phyloP scores from a whole-genome alignment of 2,329 filamentous ascomycete genomes.

The Cladosporium sp. region DNA sequence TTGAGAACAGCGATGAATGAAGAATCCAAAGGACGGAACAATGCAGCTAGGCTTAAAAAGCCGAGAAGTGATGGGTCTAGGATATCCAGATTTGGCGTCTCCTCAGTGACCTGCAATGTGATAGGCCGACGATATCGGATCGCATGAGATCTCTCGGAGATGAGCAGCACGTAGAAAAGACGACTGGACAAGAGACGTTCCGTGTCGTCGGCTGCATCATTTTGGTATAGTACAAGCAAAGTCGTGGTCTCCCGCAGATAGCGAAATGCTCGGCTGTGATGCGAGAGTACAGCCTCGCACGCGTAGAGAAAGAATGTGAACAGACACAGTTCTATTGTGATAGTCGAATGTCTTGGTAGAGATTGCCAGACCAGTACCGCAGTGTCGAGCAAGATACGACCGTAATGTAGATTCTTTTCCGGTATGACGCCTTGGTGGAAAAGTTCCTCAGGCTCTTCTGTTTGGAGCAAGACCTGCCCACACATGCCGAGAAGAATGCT shows the following conservation, averaged over 20 bases:
- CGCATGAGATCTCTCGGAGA: constrained; percentile 7
- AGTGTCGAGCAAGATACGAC: not conserved
- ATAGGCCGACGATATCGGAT: not conserved
- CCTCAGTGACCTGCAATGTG: not conserved
- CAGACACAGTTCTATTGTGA: constrained; percentile 1
- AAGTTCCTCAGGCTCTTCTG: constrained; percentile 1
- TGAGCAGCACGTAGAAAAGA: not conserved
- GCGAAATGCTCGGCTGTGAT: constrained; percentile 6
- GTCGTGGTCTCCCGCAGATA: constrained; percentile 6
- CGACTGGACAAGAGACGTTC: not conserved
- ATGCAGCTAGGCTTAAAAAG: not conserved
- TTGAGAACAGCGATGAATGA: constrained; percentile 4
- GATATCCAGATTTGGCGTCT: not conserved
- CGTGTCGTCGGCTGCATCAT: not conserved
- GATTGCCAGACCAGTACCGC: not conserved
- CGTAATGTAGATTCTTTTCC: not conserved
- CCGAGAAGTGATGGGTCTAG: not conserved
- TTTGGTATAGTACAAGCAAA: not conserved
- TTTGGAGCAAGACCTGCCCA: constrained; percentile 3
- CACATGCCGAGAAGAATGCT: constrained; percentile 7
- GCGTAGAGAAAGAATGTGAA: constrained; percentile 9
- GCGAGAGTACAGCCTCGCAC: constrained; percentile 2
- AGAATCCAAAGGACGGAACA: constrained; percentile 5
- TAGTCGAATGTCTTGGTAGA: not conserved
- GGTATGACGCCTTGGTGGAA: constrained; percentile 3